Conservation (phyloP, 2,329 filamentous ascomycete species). For the Fusarium musae region DNA sequence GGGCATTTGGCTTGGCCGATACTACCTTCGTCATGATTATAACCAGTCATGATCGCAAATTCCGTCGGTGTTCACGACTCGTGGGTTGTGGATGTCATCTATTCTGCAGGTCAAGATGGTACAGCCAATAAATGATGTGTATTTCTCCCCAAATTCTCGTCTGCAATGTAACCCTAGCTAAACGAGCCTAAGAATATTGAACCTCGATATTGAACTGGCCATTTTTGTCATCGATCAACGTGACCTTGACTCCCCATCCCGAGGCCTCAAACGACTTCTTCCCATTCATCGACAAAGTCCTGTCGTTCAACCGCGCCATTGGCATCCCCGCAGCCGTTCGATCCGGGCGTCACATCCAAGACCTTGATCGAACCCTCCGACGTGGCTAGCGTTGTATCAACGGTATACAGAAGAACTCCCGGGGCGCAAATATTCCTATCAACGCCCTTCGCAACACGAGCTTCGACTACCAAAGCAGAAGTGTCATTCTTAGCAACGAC, state of each 20-base stretch:
- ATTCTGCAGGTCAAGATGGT: not conserved
- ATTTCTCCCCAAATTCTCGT: not conserved
- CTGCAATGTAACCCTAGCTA: not conserved
- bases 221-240: not conserved
- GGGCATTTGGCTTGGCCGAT: slow-evolving; percentile 1
- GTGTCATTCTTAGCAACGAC: slow-evolving; percentile 22
- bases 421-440: slow-evolving; percentile 46
- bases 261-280: slow-evolving; percentile 8
- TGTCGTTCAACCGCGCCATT: slow-evolving; percentile 47
- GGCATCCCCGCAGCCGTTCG: slow-evolving; percentile 42
- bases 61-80: not conserved
- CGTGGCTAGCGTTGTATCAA: slow-evolving; percentile 45
- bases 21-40: not conserved
- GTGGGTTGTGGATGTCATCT: not conserved
- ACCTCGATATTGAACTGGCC: not conserved
- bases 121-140: not conserved
- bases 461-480: slow-evolving; percentile 48
- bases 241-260: slow-evolving; percentile 30
- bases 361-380: slow-evolving; percentile 49
- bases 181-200: not conserved
- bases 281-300: slow-evolving; percentile 38
- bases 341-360: slow-evolving; percentile 46
- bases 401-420: slow-evolving; percentile 51
- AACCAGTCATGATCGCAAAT: not conserved
- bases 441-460: slow-evolving; percentile 40